Percentiles rank a stretch among this genome's conserved stretches.
Conservation (phyloP, 1,139 yeast species). For the Protomyces pachydermus region DNA sequence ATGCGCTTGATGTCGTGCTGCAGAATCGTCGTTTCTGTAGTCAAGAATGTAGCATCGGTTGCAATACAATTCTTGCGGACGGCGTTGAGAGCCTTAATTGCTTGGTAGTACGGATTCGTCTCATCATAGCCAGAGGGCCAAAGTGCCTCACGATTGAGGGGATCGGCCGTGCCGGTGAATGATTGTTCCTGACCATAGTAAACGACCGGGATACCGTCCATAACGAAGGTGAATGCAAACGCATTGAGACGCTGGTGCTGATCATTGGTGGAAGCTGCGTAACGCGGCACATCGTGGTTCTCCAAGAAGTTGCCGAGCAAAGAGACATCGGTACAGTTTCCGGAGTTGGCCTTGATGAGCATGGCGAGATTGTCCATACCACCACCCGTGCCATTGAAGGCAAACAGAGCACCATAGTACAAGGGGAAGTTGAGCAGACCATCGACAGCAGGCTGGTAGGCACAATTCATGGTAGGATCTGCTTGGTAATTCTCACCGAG, state of each 20-base stretch:
- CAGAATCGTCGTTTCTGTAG: conserved; percentile 1
- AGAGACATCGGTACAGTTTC: conserved; percentile 22
- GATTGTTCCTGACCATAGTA: conserved; percentile 31
- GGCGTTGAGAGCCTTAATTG: conserved; percentile 19
- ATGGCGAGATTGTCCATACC: conserved; percentile 24
- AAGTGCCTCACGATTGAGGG: conserved; percentile 30
- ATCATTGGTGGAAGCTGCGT: conserved; percentile 27
- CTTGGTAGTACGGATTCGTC: conserved; percentile 27
- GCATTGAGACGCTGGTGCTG: conserved; percentile 25
- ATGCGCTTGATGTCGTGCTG: conserved; percentile 14
- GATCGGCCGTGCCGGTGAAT: conserved; percentile 29
- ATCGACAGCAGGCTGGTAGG: conserved; percentile 26
- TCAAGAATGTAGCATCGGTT: conserved; percentile 14
- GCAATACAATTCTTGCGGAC: conserved; percentile 26
- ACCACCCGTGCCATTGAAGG: conserved; percentile 29
- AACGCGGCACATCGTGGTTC: conserved; percentile 31
- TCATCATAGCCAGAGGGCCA: conserved; percentile 29
- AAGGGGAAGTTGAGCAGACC: conserved; percentile 30
- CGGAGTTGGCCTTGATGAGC: conserved; percentile 20
- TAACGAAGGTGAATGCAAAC: conserved; percentile 23
- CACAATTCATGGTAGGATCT: conserved; percentile 25
- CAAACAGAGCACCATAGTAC: conserved; percentile 21
- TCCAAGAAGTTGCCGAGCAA: conserved; percentile 27
- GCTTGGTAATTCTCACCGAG: conserved; percentile 30
- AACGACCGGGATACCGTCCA: conserved; percentile 30